Base-by-base conservation (phyloP, 2,329 filamentous ascomycete genomes). In the Trichoderma citrinoviride region DNA sequence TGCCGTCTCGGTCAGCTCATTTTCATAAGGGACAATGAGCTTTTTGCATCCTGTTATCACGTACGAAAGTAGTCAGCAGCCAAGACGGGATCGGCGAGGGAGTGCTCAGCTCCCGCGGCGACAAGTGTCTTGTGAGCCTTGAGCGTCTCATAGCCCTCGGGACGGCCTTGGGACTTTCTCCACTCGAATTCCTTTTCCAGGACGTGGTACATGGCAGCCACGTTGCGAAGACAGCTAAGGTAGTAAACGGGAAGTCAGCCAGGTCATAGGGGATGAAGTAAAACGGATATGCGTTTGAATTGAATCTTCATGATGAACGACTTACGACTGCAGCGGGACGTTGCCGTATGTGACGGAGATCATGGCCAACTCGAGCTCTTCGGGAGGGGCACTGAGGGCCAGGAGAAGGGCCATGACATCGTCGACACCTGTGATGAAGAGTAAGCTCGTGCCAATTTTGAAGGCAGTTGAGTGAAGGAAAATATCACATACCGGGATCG, bases 281-380 rank as follows among this genome's bases (percentile, higher is more conserved):
- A 40, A 8, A 44, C 14, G 12, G 29, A 54, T 40, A 19, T 7
- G 27, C n/a, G 3, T 23, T 12, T 40, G 19, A 10, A 19, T n/a
- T n/a, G n/a, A n/a, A 7, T 3, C 14, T 7, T 23, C 29, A 12
- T 37, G 27, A 21, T 19, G 27, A 19, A 19, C 17, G 25, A 69
- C 79, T 66, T 76, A 92, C 90, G 87, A 93, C 68, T 93, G 84
- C 17, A 97, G 87, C 70, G 93, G 88, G 23, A 98, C 91, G 74
- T 99, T 99, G 64, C 95, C 95, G 76, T 95, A 97, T 0, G 93
- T 97, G 66, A 97, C 84, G 1, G 93, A 96, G 64, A 99, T 83
- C 77, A 98, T 84, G 53, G 91, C 77, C 41, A 98, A 82, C 75
- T 98, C 92, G 23, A 98, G 82, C 73, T 98, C 94, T 70, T 96